phyloP scores from a whole-genome alignment of 768 basidiomycete species.

The Inosperma sp. region DNA sequence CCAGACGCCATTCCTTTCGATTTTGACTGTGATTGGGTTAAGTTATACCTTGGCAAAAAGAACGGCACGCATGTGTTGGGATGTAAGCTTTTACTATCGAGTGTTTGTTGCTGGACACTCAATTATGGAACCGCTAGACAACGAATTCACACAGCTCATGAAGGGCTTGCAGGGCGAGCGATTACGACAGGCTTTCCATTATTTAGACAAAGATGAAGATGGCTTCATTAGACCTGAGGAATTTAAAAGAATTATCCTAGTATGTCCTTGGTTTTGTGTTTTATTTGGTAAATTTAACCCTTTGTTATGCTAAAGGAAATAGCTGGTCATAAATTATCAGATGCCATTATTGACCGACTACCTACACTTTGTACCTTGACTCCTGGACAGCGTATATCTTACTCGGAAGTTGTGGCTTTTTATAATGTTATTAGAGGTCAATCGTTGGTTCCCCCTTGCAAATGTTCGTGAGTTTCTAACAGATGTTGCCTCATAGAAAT shows the following conservation, averaged over 20 bases:
- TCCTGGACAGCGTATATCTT: constrained; percentile 87
- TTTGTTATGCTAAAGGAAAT: constrained; percentile 59
- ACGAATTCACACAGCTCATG: constrained; percentile 98
- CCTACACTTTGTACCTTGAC: constrained; percentile 89
- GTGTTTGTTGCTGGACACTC: not conserved
- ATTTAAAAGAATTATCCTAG: constrained; percentile 93
- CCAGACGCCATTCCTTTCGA: constrained; percentile 87
- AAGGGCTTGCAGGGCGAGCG: constrained; percentile 98
- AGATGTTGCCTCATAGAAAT: constrained; percentile 66
- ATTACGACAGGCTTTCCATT: constrained; percentile 91
- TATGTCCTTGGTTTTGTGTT: constrained; percentile 33
- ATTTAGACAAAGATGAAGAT: constrained; percentile 84
- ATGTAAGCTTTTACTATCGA: constrained; percentile 51
- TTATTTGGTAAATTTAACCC: not conserved
- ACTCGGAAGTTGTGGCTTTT: constrained; percentile 95
- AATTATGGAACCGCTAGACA: constrained; percentile 57
- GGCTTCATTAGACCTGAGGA: constrained; percentile 92
- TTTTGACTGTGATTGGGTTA: constrained; percentile 97
- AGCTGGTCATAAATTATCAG: constrained; percentile 95
- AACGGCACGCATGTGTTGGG: constrained; percentile 88
- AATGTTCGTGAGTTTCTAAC: constrained; percentile 3
- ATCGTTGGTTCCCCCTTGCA: constrained; percentile 19
- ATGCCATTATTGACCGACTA: constrained; percentile 85
- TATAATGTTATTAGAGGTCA: constrained; percentile 90
- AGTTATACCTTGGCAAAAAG: constrained; percentile 90